Percentiles rank a stretch among this genome's conserved stretches.
These are phyloP conservation scores for Trichoderma arundinaceum DNA, from an alignment of 2,329 filamentous ascomycete genomes.

Conservation along the genomic window DNA sequence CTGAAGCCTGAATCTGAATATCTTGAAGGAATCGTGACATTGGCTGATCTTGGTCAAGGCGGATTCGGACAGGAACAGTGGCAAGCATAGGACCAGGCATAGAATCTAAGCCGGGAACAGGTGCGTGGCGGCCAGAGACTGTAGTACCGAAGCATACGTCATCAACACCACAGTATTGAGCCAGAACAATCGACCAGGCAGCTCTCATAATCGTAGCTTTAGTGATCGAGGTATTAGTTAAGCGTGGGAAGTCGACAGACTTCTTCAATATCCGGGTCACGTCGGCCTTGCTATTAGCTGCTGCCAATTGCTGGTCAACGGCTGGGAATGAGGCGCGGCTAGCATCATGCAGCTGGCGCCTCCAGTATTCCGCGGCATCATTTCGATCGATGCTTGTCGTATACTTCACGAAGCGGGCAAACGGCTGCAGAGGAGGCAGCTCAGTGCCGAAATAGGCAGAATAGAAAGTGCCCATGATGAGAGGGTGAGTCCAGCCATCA, in stretches of 20 bases:
- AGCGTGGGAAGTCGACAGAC: conserved; percentile 6
- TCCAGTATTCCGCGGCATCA: conserved; percentile 24
- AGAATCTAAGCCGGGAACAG: conserved; percentile 24
- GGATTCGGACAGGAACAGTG: conserved; percentile 26
- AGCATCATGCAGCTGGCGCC: conserved; percentile 14
- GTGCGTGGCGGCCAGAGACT: conserved; percentile 33
- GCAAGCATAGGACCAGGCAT: conserved; percentile 30
- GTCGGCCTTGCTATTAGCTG: neutral
- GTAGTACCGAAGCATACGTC: conserved; percentile 36
- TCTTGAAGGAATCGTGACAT: conserved; percentile 30
- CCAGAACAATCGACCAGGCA: conserved; percentile 36
- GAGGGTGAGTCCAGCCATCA: conserved; percentile 22
- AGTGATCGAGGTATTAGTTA: conserved; percentile 27
- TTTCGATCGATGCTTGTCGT: conserved; percentile 19
- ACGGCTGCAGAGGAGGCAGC: conserved; percentile 29
- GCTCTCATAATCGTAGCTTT: conserved; percentile 34
- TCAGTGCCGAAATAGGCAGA: conserved; percentile 31
- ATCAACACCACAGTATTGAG: conserved; percentile 27
- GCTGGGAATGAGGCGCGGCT: conserved; percentile 32
- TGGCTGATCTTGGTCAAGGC: conserved; percentile 23
- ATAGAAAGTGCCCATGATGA: conserved; percentile 16
- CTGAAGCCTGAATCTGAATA: conserved; percentile 37
- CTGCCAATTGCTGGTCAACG: neutral
- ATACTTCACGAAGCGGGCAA: conserved; percentile 27
- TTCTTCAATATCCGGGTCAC: conserved; percentile 10